Evolutionary conservation across 2,329 filamentous ascomycete species (phyloP).

Genomic region (Phaeosphaeria sp.): DNA sequence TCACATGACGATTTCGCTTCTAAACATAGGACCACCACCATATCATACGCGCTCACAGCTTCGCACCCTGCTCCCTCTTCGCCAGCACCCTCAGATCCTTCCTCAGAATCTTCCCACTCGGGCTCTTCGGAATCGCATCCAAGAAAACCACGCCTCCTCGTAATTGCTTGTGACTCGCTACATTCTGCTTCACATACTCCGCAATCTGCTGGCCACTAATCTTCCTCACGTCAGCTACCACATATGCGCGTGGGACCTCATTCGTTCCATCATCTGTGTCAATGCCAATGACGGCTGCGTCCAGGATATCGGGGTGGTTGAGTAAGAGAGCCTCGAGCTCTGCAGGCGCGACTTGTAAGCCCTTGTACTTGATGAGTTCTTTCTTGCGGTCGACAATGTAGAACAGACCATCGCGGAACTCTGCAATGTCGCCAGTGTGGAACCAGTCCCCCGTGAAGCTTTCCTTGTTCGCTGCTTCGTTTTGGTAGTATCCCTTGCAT

Average conservation of each 20-base stretch:
- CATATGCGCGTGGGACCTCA: conserved; percentile 53
- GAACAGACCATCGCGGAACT: conserved; percentile 45
- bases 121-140: conserved; percentile 46
- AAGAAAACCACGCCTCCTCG: conserved; percentile 48
- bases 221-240: conserved; percentile 47
- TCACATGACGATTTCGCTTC: not conserved
- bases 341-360: conserved; percentile 58
- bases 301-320: conserved; percentile 49
- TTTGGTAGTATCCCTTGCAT: conserved; percentile 48
- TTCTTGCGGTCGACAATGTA: conserved; percentile 54
- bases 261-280: conserved; percentile 44
- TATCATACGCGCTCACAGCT: conserved; percentile 21
- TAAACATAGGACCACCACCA: not conserved
- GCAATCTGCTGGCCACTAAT: conserved; percentile 40
- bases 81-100: conserved; percentile 45
- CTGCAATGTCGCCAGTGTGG: conserved; percentile 48
- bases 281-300: conserved; percentile 57
- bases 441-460: conserved; percentile 46
- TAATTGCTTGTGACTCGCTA: conserved; percentile 45
- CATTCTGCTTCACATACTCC: conserved; percentile 39
- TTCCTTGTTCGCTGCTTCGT: conserved; percentile 38
- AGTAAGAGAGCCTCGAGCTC: conserved; percentile 57
- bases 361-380: conserved; percentile 60
- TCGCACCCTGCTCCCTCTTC: conserved; percentile 36
- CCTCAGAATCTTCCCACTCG: conserved; percentile 46